Conservation (phyloP, 176 grass and related monocot species). For the Rhynchospora pubera region DNA sequence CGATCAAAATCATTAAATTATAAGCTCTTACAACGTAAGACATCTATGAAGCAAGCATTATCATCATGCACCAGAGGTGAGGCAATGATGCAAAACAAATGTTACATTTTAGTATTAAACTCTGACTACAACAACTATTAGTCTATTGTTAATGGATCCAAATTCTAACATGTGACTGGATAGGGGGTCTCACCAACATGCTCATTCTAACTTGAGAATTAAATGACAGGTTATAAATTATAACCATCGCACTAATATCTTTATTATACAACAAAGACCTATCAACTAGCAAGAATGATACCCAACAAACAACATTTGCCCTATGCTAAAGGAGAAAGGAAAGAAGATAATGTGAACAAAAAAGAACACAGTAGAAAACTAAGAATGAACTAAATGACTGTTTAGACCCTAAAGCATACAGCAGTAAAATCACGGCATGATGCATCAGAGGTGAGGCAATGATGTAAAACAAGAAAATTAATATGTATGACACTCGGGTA, state of each 20-base stretch:
- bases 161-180: not conserved
- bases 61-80: too few relatives aligned
- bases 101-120: too few relatives aligned
- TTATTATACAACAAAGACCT: constrained; percentile 23
- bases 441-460: constrained; percentile 17
- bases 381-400: constrained; percentile 38
- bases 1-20: not conserved
- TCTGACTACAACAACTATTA: not conserved
- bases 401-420: constrained; percentile 30
- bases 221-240: constrained; percentile 9
- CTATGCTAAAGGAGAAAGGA: constrained; percentile 12
- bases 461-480: constrained; percentile 28
- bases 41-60: not conserved
- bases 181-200: not conserved
- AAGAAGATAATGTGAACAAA: constrained; percentile 16
- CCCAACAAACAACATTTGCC: not conserved
- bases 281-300: not conserved
- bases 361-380: constrained; percentile 3
- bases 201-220: not conserved
- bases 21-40: not conserved
- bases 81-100: too few relatives aligned
- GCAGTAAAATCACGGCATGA: constrained; percentile 18
- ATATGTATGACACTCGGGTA: constrained; percentile 31
- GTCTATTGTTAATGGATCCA: not conserved
- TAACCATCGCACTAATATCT: not conserved